A percentile compares a stretch with the other conserved stretches of the same genome.
These are phyloP conservation scores for Xanthoceras sorbifolium DNA, from an alignment of 345 rosid species.

Conservation along the genomic window DNA sequence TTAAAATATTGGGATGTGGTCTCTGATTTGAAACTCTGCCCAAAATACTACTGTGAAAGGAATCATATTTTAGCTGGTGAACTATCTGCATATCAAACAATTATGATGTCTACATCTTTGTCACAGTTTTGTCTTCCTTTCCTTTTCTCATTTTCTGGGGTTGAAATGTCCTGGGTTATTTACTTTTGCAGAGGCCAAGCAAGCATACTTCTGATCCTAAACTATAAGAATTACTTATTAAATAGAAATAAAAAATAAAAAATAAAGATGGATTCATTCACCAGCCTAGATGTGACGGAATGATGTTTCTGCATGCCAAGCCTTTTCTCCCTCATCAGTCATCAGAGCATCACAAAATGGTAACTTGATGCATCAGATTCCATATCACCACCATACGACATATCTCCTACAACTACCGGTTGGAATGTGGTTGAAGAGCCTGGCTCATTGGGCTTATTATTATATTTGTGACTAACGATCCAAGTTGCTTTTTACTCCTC, in stretches of 20 bases:
- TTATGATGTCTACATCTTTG: background rate
- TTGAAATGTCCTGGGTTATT: background rate
- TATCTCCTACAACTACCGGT: too few relatives aligned
- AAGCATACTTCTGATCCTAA: background rate
- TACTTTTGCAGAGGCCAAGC: background rate
- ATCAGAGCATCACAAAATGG: too few relatives aligned
- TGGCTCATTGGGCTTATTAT: too few relatives aligned
- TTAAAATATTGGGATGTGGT: background rate
- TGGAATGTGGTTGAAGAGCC: too few relatives aligned
- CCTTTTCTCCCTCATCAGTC: too few relatives aligned
- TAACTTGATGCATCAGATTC: too few relatives aligned
- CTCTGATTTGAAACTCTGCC: background rate
- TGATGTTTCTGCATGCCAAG: too few relatives aligned
- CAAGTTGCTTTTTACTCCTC: too few relatives aligned
- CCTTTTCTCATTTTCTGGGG: background rate
- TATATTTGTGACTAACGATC: too few relatives aligned
- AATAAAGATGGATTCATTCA: background rate
- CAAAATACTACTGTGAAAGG: background rate
- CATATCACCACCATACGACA: too few relatives aligned
- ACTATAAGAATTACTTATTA: background rate
- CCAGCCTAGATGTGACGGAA: background rate
- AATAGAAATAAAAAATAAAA: too few relatives aligned
- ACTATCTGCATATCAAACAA: background rate
- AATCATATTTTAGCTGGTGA: background rate
- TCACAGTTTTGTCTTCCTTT: background rate